Base-by-base conservation (phyloP, 2,329 filamentous ascomycete genomes). In the Fusarium setosum region DNA sequence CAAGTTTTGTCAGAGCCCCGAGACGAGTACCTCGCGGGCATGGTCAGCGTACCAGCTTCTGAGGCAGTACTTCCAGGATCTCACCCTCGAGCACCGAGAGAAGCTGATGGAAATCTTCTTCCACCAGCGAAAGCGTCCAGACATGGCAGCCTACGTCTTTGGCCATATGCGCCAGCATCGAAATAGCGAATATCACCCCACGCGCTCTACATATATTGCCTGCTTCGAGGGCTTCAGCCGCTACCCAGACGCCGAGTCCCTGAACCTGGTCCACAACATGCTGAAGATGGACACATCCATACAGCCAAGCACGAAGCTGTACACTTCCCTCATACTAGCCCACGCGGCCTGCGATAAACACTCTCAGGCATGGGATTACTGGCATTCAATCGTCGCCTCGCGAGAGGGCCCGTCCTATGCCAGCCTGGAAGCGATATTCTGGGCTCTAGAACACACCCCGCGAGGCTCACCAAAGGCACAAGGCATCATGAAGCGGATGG, bases 271-370 rank as follows among this genome's bases (percentile, higher is more conserved):
- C 3, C 92, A 97, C 80, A 97, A 97, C 74, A 95, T 97, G 88
- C 84, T 97, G 68, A 98, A 97, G 80, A 90, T 97, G 76, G 96
- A 99, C 76, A 85, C 90, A n/a, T 86, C 88, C 38, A 85, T 98
- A 34, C 89, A 94, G 69, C 85, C 90, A 5, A 89, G 86, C 69
- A 98, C 95, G 1, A 83, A 82, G 55, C 82, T 98, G 3, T 88
- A 91, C 70, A 98, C 97, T 71, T 89, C 91, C 0, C 81, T 98
- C 47, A 97, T 99, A 89, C 83, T 96, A 12, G 94, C 93, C 0
- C 95, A 97, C 74, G 88, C 89, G 1, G 86, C 87, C 1, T 92
- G 89, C 71, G 91, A 87, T 7, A 83, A 89, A 65, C 83, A 90
- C 0, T 79, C 84, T 26, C 86, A 86, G 54, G 92, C 92, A 2